These are phyloP conservation scores for Fusarium bactridioides DNA, from an alignment of 2,329 filamentous ascomycete genomes.

Conservation along the genomic window DNA sequence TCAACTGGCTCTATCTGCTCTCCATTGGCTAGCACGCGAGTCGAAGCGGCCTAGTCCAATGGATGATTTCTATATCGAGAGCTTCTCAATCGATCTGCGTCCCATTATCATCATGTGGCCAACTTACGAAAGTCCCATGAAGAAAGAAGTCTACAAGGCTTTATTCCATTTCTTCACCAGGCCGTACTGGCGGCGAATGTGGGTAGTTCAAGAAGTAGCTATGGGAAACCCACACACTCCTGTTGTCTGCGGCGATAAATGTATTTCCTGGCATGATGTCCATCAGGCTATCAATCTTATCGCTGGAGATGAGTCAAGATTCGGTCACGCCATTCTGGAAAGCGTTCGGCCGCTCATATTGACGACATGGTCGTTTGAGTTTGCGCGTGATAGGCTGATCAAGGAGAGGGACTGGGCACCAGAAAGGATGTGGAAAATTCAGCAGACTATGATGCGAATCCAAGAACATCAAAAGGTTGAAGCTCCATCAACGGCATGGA, in stretches of 20 bases:
- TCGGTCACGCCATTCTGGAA: not conserved
- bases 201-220: not conserved
- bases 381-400: not conserved
- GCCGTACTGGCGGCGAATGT: not conserved
- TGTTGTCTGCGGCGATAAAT: fast-evolving
- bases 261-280: not conserved
- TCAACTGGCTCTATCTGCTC: not conserved
- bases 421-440: not conserved
- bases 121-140: fast-evolving
- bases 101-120: not conserved
- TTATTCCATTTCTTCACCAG: not conserved
- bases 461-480: not conserved
- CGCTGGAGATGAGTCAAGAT: not conserved
- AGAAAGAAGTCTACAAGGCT: fast-evolving
- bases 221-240: fast-evolving
- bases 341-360: not conserved
- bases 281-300: not conserved
- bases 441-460: not conserved
- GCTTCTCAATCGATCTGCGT: not conserved
- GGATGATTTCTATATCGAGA: not conserved
- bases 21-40: not conserved
- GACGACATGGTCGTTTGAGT: not conserved
- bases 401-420: not conserved
- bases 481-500: not conserved
- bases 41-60: not conserved